Conservation (phyloP, 805 yeast genomes). For the Ogataea trehalophila region DNA sequence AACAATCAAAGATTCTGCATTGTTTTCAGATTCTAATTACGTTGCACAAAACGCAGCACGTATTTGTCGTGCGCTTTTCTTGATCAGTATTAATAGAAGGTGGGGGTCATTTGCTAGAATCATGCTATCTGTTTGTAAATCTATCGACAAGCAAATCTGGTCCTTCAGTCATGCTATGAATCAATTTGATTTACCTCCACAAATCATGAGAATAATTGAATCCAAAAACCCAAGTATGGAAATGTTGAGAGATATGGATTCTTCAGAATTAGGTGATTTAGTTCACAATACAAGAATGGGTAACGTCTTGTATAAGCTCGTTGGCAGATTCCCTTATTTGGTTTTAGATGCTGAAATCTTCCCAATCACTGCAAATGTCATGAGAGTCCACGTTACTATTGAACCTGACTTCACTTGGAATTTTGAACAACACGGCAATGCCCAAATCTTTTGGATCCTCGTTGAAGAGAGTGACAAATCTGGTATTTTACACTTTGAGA, state of each 20-base stretch:
- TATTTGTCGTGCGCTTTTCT: slow-evolving; percentile 84
- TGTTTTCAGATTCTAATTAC: slow-evolving; percentile 81
- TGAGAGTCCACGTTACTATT: slow-evolving; percentile 69
- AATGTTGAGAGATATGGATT: slow-evolving; percentile 62
- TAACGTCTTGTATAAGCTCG: slow-evolving; percentile 46
- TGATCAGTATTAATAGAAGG: slow-evolving; percentile 79
- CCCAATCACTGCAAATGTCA: slow-evolving; percentile 83
- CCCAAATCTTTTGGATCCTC: slow-evolving; percentile 86
- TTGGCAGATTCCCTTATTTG: slow-evolving; percentile 72
- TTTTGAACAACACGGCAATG: slow-evolving; percentile 69
- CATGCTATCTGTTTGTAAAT: slow-evolving; percentile 76
- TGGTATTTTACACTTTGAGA: slow-evolving; percentile 75
- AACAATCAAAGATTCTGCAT: slow-evolving; percentile 67
- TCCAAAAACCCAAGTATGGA: slow-evolving; percentile 67
- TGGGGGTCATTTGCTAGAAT: slow-evolving; percentile 84
- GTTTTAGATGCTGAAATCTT: slow-evolving; percentile 75
- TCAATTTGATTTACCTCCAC: slow-evolving; percentile 78
- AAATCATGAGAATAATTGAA: slow-evolving; percentile 56
- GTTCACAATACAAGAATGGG: slow-evolving; percentile 84
- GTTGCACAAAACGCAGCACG: slow-evolving; percentile 95
- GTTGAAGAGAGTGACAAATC: slow-evolving; percentile 82
- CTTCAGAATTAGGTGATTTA: slow-evolving; percentile 80
- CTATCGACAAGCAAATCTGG: slow-evolving; percentile 85
- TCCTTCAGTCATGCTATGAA: slow-evolving; percentile 83
- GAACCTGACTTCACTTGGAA: slow-evolving; percentile 87